phyloP scores from a whole-genome alignment of 345 rosid species.

The Sapria himalayana region DNA sequence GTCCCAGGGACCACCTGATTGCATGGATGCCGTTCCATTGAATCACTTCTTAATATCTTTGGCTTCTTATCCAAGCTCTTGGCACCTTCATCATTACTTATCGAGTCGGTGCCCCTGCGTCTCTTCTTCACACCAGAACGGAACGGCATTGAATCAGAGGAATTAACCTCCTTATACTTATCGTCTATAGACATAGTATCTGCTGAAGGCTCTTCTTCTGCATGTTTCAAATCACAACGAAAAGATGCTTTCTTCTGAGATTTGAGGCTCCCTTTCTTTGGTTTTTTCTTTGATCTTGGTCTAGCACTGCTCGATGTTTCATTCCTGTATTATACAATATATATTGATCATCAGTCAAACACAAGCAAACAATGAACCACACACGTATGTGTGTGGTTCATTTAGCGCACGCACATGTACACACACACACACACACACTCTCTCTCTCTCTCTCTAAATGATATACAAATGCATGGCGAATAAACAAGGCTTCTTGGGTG shows the following conservation, averaged over 20 bases:
- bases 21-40: constrained; percentile 17
- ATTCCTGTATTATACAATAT: constrained; percentile 24
- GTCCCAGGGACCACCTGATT: constrained; percentile 23
- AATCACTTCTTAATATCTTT: constrained; percentile 43
- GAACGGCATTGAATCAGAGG: constrained; percentile 29
- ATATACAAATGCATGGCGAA: too few relatives aligned
- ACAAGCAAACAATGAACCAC: too few relatives aligned
- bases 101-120: constrained; percentile 38
- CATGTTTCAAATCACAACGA: constrained; percentile 35
- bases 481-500: too few relatives aligned
- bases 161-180: constrained; percentile 21
- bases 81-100: constrained; percentile 23
- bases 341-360: too few relatives aligned
- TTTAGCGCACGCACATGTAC: too few relatives aligned
- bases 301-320: constrained; percentile 25
- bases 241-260: constrained; percentile 78
- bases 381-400: too few relatives aligned
- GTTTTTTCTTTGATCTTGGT: constrained; percentile 72
- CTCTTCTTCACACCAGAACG: constrained; percentile 26
- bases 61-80: constrained; percentile 53
- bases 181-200: constrained; percentile 34
- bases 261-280: constrained; percentile 79
- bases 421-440: too few relatives aligned
- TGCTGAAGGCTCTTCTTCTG: constrained; percentile 23
- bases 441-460: too few relatives aligned